Evolutionary conservation across 176 grass and related monocot genomes (phyloP), one percentile per base, ranked within the genome.

Genomic region (Phragmites australis): DNA sequence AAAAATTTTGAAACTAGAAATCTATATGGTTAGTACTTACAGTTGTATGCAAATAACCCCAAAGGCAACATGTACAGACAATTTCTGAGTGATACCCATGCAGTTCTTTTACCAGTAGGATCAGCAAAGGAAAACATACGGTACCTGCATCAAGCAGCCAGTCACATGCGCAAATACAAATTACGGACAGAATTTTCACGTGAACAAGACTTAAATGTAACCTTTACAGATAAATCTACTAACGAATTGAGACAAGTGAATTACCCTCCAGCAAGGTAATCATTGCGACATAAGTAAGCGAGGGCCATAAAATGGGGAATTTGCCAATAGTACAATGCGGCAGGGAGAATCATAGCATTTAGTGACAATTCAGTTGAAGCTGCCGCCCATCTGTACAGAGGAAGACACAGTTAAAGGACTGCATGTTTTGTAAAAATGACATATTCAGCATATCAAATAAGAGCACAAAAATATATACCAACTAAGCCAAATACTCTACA

Each of bases 221-320:
- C 39, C 74, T 69, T 74, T 46, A 75, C 41, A 75, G 52, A 26
- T 32, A 56, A 37, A 65, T 69, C 17, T 46, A 15, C 37, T 42
- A 67, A 72, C 2, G 8, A 57, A 37, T 9, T 22, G 31, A 77
- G 19, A 68, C 68, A 50, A 48, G 81, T 68, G 53, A 89, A 9
- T 80, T 89, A 98, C 95, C 95, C 92, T 93, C 95, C 95, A 81
- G 92, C 87, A 78, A 98, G 86, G 65, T 98, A 98, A 82, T 98
- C 95, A 15, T 63, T 56, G 2, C 95, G 92, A 77, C 95, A 98
- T 63, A 98, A 78, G 75, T 98, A 98, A 2, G 95, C 95, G 43
- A 98, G 95, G 65, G 95, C 90, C 95, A 98, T 98, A 56, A 98
- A 98, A 81, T 98, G 95, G 11, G 95, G 95, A 86, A 98, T 83